These are phyloP conservation scores for Cystofilobasidium bisporidii DNA, from an alignment of 768 basidiomycete genomes.

Conservation along the genomic window DNA sequence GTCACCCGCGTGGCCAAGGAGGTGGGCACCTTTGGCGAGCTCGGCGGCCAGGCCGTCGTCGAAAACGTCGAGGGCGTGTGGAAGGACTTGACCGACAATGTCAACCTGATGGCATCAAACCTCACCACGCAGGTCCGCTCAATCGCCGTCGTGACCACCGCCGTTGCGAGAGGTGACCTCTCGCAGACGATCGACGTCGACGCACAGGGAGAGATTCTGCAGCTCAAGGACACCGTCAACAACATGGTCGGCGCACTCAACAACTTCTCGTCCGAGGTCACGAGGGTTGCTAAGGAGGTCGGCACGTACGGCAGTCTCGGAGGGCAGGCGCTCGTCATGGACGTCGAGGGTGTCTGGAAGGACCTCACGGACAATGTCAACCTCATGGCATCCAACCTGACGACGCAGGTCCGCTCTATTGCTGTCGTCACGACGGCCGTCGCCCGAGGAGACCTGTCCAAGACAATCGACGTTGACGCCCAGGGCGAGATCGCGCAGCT, in stretches of 20 bases:
- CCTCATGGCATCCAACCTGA: conserved; percentile 17
- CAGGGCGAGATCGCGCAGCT: conserved; percentile 89
- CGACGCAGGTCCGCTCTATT: conserved; percentile 15
- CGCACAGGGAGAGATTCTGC: conserved; percentile 88
- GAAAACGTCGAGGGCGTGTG: conserved; percentile 29
- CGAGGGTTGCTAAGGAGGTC: conserved; percentile 45
- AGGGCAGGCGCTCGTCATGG: conserved; percentile 57
- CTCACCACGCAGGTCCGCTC: conserved; percentile 24
- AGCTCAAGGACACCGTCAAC: conserved; percentile 48
- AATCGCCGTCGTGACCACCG: conserved; percentile 39
- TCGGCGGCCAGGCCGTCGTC: conserved; percentile 50
- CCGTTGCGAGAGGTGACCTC: conserved; percentile 79
- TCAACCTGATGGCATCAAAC: conserved; percentile 27
- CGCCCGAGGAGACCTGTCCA: conserved; percentile 72
- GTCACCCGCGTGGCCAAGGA: conserved; percentile 39
- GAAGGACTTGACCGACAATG: conserved; percentile 30
- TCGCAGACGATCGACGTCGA: conserved; percentile 78
- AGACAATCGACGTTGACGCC: conserved; percentile 81
- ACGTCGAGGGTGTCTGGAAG: conserved; percentile 41
- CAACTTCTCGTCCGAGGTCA: conserved; percentile 44
- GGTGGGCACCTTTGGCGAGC: conserved; percentile 77
- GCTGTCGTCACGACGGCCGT: conserved; percentile 50
- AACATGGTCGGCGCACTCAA: conserved; percentile 36
- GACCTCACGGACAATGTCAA: conserved; percentile 29
- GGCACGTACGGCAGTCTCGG: conserved; percentile 65